These are phyloP conservation scores for Tylopilus vinaceipallidus DNA, from an alignment of 768 basidiomycete genomes.

Conservation along the genomic window DNA sequence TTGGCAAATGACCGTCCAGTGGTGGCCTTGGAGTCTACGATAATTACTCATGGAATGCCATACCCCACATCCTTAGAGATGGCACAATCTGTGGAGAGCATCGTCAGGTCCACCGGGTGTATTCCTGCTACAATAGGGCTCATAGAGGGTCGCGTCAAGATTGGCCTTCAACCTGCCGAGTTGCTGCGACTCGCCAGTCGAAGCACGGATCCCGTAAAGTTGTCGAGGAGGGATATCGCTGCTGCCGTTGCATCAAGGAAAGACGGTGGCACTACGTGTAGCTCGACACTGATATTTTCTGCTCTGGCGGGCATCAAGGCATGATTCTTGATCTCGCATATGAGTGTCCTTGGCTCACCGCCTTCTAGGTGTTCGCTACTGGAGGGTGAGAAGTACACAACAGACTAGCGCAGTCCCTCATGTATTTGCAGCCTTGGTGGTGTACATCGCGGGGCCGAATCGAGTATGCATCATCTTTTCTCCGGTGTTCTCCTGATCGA, in stretches of 20 bases:
- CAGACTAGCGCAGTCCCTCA: conserved; percentile 1
- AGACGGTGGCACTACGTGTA: conserved; percentile 82
- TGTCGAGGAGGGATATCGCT: conserved; percentile 80
- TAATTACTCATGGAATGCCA: conserved; percentile 92
- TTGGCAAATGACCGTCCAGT: conserved; percentile 62
- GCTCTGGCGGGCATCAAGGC: conserved; percentile 87
- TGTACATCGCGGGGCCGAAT: conserved; percentile 76
- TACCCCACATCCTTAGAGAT: conserved; percentile 74
- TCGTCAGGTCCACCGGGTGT: conserved; percentile 72
- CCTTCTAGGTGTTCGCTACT: conserved; percentile 75
- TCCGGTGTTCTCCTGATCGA: conserved; percentile 1
- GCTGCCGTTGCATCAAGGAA: conserved; percentile 63
- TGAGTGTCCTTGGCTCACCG: conserved; percentile 7
- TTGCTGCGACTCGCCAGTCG: conserved; percentile 66
- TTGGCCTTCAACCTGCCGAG: conserved; percentile 69
- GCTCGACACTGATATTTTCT: conserved; percentile 71
- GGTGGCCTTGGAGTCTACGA: conserved; percentile 89
- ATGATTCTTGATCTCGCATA: conserved; percentile 1
- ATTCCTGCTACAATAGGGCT: conserved; percentile 91
- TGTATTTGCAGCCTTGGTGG: conserved; percentile 62
- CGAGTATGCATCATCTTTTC: conserved; percentile 39
- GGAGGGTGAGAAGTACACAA: conserved; percentile 65
- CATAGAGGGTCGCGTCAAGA: conserved; percentile 78
- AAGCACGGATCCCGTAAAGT: conserved; percentile 48
- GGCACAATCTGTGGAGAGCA: conserved; percentile 66